Percentiles rank a stretch among this genome's conserved stretches.
Conservation (phyloP, 1,139 yeast species). For the Debaryomyces coudertii region DNA sequence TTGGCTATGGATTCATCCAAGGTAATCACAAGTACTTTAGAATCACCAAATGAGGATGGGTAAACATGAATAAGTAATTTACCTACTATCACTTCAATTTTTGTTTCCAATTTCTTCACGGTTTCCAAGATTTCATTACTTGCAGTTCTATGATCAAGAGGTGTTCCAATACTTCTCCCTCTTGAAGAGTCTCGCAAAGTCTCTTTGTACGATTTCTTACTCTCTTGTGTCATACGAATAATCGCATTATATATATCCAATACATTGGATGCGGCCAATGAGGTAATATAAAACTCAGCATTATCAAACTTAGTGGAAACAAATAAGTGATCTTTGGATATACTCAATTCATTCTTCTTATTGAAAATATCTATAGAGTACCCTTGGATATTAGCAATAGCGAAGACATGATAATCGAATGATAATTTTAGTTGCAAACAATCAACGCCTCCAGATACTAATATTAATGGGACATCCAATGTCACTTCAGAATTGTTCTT, state of each 20-base stretch:
- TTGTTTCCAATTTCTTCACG: slow-evolving; percentile 54
- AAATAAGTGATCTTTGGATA: slow-evolving; percentile 62
- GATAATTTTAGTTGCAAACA: slow-evolving; percentile 62
- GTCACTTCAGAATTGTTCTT: slow-evolving; percentile 43
- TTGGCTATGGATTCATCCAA: slow-evolving; percentile 62
- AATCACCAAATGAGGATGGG: slow-evolving; percentile 76
- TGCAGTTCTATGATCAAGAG: slow-evolving; percentile 18
- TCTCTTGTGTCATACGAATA: slow-evolving; percentile 73
- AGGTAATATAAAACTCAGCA: slow-evolving; percentile 69
- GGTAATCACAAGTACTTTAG: slow-evolving; percentile 68
- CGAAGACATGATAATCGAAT: slow-evolving; percentile 84
- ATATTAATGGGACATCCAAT: slow-evolving; percentile 67
- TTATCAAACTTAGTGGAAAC: slow-evolving; percentile 59
- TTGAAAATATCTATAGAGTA: slow-evolving; percentile 66
- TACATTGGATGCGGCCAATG: slow-evolving; percentile 81
- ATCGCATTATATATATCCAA: slow-evolving; percentile 77
- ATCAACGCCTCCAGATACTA: slow-evolving; percentile 60
- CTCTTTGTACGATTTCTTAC: slow-evolving; percentile 70
- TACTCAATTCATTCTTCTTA: slow-evolving; percentile 54
- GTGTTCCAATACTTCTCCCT: slow-evolving; percentile 13
- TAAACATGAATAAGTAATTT: slow-evolving; percentile 63
- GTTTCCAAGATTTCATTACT: slow-evolving; percentile 40
- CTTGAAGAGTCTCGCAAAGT: slow-evolving; percentile 59
- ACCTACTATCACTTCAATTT: slow-evolving; percentile 62
- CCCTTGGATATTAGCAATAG: slow-evolving; percentile 56